These are phyloP conservation scores for Xylaria sp. DNA, from an alignment of 495 filamentous ascomycete species.

Conservation along the genomic window DNA sequence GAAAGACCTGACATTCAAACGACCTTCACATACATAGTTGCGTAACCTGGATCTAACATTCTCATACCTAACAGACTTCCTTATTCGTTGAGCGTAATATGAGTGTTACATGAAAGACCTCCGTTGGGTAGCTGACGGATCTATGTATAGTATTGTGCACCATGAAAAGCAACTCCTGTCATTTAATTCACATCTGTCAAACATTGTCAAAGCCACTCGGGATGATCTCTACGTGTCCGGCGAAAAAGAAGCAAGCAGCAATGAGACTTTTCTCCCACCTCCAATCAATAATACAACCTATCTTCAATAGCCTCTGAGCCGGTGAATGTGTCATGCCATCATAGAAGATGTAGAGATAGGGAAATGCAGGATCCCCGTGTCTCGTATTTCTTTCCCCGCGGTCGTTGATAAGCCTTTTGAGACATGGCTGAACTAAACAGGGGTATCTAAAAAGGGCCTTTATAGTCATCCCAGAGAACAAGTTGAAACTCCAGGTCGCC, in stretches of 20 bases:
- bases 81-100: background rate
- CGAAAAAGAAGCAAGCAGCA: background rate
- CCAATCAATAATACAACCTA: slow-evolving; percentile 22
- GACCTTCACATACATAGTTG: background rate
- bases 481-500: background rate
- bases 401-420: slow-evolving; percentile 2
- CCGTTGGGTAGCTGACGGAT: background rate
- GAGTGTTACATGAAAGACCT: background rate
- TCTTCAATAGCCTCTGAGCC: background rate
- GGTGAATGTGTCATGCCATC: background rate
- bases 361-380: slow-evolving; percentile 9
- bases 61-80: background rate
- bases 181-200: background rate
- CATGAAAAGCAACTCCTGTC: background rate
- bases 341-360: background rate
- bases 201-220: background rate
- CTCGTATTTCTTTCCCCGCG: background rate
- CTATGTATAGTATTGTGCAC: too few species aligned
- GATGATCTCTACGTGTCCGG: background rate
- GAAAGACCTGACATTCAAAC: background rate
- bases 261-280: background rate
- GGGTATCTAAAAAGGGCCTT: background rate
- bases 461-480: background rate
- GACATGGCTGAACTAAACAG: slow-evolving; percentile 8
- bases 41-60: background rate